These are phyloP conservation scores for Diaporthe australafricana DNA, from an alignment of 2,329 filamentous ascomycete species.

Conservation along the genomic window DNA sequence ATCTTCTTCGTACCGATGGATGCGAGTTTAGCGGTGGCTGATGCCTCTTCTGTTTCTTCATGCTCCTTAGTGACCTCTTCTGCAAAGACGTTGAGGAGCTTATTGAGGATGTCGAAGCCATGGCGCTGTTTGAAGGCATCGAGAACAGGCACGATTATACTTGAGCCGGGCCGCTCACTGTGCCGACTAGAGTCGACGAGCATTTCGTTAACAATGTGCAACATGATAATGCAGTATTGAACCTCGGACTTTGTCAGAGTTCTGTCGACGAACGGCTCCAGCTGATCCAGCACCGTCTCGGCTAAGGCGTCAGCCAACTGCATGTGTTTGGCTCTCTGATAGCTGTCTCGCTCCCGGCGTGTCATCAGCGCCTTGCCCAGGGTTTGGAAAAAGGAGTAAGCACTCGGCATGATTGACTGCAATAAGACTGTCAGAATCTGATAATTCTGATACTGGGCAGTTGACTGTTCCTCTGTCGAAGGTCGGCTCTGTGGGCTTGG, in stretches of 20 bases:
- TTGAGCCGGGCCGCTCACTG: constrained; percentile 61
- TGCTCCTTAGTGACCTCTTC: constrained; percentile 60
- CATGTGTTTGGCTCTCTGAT: constrained; percentile 64
- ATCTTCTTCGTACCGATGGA: constrained; percentile 81
- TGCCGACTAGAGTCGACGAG: constrained; percentile 74
- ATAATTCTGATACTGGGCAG: constrained; percentile 75
- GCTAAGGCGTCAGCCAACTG: constrained; percentile 75
- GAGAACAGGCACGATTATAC: constrained; percentile 80
- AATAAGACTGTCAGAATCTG: constrained; percentile 81
- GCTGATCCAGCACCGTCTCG: constrained; percentile 74
- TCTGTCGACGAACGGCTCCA: constrained; percentile 61
- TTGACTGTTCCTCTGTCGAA: constrained; percentile 42
- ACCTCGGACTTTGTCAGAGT: constrained; percentile 71
- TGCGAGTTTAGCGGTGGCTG: constrained; percentile 59
- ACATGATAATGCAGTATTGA: constrained; percentile 84
- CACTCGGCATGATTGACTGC: constrained; percentile 80
- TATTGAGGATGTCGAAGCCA: constrained; percentile 80
- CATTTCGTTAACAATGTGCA: constrained; percentile 82
- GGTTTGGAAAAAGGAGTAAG: constrained; percentile 87
- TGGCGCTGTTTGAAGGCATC: constrained; percentile 86
- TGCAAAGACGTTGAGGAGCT: constrained; percentile 77
- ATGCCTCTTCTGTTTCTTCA: constrained; percentile 55
- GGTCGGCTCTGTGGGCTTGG: constrained; percentile 21
- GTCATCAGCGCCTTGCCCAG: constrained; percentile 85
- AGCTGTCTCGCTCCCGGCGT: constrained; percentile 77